phyloP scores from a whole-genome alignment of 768 basidiomycete species.

The Russula sp. region DNA sequence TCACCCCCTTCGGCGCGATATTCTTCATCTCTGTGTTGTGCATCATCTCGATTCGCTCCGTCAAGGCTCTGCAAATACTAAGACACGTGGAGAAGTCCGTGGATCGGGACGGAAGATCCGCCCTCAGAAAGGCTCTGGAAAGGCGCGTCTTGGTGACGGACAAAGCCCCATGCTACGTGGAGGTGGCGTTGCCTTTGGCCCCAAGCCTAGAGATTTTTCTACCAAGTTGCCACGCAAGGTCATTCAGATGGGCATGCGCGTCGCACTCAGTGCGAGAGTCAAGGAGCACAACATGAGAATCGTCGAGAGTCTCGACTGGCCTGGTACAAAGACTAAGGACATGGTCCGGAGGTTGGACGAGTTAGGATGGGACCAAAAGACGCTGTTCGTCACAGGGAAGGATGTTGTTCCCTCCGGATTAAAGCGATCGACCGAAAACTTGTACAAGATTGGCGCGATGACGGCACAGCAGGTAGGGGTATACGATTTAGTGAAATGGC shows the following conservation, averaged over 20 bases:
- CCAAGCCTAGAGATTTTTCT: conserved; percentile 86
- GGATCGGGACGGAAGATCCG: conserved; percentile 88
- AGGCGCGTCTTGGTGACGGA: conserved; percentile 83
- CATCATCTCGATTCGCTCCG: conserved; percentile 84
- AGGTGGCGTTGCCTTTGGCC: conserved; percentile 90
- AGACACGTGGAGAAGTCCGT: conserved; percentile 84
- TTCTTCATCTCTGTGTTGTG: conserved; percentile 87
- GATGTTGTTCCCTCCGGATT: conserved; percentile 49
- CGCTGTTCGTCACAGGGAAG: conserved; percentile 70
- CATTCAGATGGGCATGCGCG: conserved; percentile 86
- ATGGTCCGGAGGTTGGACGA: conserved; percentile 56
- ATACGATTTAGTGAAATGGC: conserved; percentile 82
- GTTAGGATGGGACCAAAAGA: conserved; percentile 58
- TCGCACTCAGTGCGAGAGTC: conserved; percentile 81
- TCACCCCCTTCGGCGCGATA: conserved; percentile 84
- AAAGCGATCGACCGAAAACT: conserved; percentile 58
- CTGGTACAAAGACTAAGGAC: conserved; percentile 62
- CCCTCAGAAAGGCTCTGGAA: conserved; percentile 87
- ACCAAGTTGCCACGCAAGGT: conserved; percentile 92
- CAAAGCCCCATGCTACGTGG: conserved; percentile 85
- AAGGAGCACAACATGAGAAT: conserved; percentile 69
- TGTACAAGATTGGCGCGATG: conserved; percentile 60
- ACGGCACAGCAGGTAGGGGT: conserved; percentile 65
- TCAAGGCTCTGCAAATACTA: conserved; percentile 89
- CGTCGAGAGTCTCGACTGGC: conserved; percentile 68